Conservation (phyloP, 805 yeast genomes). For the Cyberlindnera maritima region DNA sequence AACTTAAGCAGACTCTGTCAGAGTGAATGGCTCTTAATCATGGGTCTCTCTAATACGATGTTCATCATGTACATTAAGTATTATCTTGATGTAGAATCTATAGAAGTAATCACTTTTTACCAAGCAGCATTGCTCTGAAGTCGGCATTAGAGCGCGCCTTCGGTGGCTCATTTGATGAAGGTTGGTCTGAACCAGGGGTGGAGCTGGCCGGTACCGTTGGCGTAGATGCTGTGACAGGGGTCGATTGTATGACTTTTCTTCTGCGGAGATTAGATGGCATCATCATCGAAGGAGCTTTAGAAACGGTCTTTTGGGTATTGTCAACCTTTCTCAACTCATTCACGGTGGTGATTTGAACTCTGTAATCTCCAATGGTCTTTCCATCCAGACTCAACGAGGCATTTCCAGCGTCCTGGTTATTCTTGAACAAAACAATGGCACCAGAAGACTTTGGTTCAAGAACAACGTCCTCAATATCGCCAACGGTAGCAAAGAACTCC, state of each 20-base stretch:
- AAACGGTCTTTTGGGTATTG: background rate
- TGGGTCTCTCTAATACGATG: background rate
- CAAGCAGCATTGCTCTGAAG: constrained; percentile 26
- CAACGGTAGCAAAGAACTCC: constrained; percentile 30
- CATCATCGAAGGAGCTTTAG: background rate
- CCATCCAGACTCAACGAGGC: constrained; percentile 45
- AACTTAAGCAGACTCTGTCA: constrained; percentile 41
- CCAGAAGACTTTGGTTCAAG: constrained; percentile 44
- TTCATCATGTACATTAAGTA: background rate
- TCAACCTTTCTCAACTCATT: constrained; percentile 27
- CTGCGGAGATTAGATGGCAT: constrained; percentile 13
- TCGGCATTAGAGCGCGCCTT: constrained; percentile 22
- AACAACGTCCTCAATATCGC: constrained; percentile 41
- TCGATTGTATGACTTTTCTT: constrained; percentile 9
- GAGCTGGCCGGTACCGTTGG: background rate
- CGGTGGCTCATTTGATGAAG: background rate
- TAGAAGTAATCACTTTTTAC: constrained; percentile 15
- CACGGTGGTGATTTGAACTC: constrained; percentile 33
- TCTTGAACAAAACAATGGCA: constrained; percentile 49
- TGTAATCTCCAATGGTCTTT: constrained; percentile 33
- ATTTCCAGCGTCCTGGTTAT: constrained; percentile 46
- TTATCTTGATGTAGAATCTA: background rate
- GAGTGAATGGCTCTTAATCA: constrained; percentile 1
- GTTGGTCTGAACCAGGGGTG: background rate
- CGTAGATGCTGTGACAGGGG: background rate